phyloP scores from a whole-genome alignment of 805 yeast species.

The Suhomyces prunicola region DNA sequence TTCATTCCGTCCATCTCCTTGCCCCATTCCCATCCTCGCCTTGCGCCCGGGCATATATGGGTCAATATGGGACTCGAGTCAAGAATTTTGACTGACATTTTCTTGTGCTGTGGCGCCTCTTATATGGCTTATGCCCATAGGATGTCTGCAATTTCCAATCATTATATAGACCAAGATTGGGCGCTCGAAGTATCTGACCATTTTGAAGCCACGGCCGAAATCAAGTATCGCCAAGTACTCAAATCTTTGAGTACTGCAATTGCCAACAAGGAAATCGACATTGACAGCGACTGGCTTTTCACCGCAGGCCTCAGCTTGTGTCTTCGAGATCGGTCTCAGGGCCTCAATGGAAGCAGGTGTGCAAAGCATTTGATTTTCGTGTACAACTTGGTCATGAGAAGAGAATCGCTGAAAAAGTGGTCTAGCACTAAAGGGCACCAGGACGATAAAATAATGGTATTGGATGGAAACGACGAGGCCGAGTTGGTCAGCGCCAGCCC shows the following conservation, averaged over 20 bases:
- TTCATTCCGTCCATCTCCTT: constrained; percentile 14
- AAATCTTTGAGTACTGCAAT: constrained; percentile 13
- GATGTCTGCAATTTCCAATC: not conserved
- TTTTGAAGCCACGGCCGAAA: constrained; percentile 7
- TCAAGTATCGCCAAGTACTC: constrained; percentile 8
- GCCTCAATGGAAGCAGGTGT: constrained; percentile 21
- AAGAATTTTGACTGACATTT: constrained; percentile 47
- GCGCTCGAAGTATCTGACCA: constrained; percentile 17
- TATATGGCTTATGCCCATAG: not conserved
- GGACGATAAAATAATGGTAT: not conserved
- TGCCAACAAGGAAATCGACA: constrained; percentile 17
- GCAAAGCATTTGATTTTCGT: constrained; percentile 34
- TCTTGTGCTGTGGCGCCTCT: constrained; percentile 14
- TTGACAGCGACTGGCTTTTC: constrained; percentile 38
- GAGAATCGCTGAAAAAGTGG: constrained; percentile 6
- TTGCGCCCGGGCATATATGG: constrained; percentile 14
- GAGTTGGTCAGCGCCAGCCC: not conserved
- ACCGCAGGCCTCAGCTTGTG: constrained; percentile 40
- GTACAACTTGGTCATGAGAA: constrained; percentile 28
- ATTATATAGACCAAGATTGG: constrained; percentile 15
- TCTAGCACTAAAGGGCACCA: not conserved
- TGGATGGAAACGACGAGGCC: constrained; percentile 7
- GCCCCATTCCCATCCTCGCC: constrained; percentile 14
- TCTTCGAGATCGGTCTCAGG: constrained; percentile 33
- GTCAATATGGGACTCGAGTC: constrained; percentile 60